Evolutionary conservation across 2,329 filamentous ascomycete genomes (phyloP).

Genomic region (Ophiostoma triangulosporum): DNA sequence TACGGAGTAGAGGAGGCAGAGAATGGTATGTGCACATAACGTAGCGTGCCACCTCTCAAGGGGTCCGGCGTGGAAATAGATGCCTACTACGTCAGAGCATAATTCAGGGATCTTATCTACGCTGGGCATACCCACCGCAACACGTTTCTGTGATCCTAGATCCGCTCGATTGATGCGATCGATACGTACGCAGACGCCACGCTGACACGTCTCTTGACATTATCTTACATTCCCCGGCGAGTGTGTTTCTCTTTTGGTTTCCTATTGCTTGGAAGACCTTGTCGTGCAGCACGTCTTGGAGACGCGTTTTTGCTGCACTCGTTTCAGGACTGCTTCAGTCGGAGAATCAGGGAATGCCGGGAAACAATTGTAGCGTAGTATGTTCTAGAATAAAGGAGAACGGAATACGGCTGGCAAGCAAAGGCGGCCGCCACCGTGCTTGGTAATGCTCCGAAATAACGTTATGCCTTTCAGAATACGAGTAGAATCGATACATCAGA

Average conservation of each 20-base stretch:
- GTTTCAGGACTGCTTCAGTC: conserved; percentile 32
- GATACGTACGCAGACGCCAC: neutral
- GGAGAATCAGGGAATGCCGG: too few species aligned
- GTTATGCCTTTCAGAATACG: too few species aligned
- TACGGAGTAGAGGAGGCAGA: too few species aligned
- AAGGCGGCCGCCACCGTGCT: too few species aligned
- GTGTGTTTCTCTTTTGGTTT: neutral
- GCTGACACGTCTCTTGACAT: neutral
- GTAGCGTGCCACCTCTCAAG: too few species aligned
- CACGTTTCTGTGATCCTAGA: neutral
- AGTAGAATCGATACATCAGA: too few species aligned
- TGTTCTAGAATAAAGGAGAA: neutral
- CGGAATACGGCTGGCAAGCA: too few species aligned
- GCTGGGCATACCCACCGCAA: neutral
- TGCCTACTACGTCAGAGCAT: too few species aligned
- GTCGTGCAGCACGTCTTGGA: neutral
- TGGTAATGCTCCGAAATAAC: too few species aligned
- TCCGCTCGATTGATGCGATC: neutral
- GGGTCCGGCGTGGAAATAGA: too few species aligned
- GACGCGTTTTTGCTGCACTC: neutral
- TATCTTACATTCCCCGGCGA: neutral
- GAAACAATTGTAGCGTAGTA: neutral
- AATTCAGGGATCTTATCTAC: too few species aligned
- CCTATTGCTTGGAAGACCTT: neutral
- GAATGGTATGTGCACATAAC: too few species aligned